These are phyloP conservation scores for Neurospora sp. DNA, from an alignment of 495 filamentous ascomycete species.

Conservation along the genomic window DNA sequence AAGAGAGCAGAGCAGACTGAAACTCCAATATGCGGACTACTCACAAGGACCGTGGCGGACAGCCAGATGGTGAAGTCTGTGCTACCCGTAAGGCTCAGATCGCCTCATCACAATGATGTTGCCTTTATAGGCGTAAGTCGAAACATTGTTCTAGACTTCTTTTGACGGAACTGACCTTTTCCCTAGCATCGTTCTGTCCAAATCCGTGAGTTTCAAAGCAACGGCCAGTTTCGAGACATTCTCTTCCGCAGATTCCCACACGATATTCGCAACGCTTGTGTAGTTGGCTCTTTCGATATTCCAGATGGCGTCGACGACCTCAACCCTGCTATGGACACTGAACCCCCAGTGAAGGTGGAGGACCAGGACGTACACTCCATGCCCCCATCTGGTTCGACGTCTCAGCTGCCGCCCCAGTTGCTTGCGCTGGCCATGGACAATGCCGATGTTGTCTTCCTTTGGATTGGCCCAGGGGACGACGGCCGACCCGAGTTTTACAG, in stretches of 20 bases:
- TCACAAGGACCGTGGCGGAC: slow-evolving; percentile 65
- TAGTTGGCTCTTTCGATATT: slow-evolving; percentile 39
- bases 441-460: slow-evolving; percentile 63
- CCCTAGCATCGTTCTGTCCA: slow-evolving; percentile 53
- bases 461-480: slow-evolving; percentile 35
- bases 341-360: slow-evolving; percentile 19
- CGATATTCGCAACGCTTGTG: slow-evolving; percentile 50
- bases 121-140: slow-evolving; percentile 70
- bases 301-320: slow-evolving; percentile 13
- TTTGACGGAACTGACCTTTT: slow-evolving; percentile 15
- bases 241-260: slow-evolving; percentile 11
- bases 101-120: slow-evolving; percentile 66
- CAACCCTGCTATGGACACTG: background rate
- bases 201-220: slow-evolving; percentile 53
- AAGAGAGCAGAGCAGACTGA: slow-evolving; percentile 19
- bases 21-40: slow-evolving; percentile 51
- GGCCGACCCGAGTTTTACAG: slow-evolving; percentile 49
- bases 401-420: slow-evolving; percentile 59
- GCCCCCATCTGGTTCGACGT: slow-evolving; percentile 8
- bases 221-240: slow-evolving; percentile 61
- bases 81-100: slow-evolving; percentile 66
- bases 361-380: slow-evolving; percentile 13
- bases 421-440: slow-evolving; percentile 61
- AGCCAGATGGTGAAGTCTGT: slow-evolving; percentile 72
- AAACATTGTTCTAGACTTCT: slow-evolving; percentile 1